A percentile compares a stretch with the other conserved stretches of the same genome.
phyloP scores from a whole-genome alignment of 345 rosid species.

The Populus alba region DNA sequence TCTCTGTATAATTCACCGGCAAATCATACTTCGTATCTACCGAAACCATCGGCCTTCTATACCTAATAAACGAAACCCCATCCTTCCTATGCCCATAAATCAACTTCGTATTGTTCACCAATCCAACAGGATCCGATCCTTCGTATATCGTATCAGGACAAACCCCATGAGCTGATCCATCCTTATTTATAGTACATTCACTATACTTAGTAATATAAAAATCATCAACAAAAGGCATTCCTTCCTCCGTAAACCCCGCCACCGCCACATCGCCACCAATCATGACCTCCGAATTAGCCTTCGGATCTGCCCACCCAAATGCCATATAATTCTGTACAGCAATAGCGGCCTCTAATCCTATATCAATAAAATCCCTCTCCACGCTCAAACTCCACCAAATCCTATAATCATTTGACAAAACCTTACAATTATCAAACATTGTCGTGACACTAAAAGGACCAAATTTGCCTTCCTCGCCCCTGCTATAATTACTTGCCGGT shows the following conservation, averaged over 20 bases:
- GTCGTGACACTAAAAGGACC: conserved; percentile 43
- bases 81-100: conserved; percentile 92
- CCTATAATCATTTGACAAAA: conserved; percentile 58
- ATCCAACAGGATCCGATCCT: conserved; percentile 42
- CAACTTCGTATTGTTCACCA: conserved; percentile 63
- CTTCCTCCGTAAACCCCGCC: conserved; percentile 69
- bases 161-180: conserved; percentile 66
- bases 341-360: conserved; percentile 78
- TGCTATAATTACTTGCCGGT: conserved; percentile 33
- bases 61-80: conserved; percentile 89
- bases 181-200: conserved; percentile 63
- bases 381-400: conserved; percentile 70
- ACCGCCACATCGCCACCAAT: conserved; percentile 75
- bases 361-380: conserved; percentile 54
- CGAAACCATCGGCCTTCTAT: conserved; percentile 54
- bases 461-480: conserved; percentile 16
- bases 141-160: conserved; percentile 79
- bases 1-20: conserved; percentile 52
- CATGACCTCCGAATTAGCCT: conserved; percentile 50
- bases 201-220: conserved; percentile 63
- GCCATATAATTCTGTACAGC: conserved; percentile 75
- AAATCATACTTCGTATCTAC: conserved; percentile 69
- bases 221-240: conserved; percentile 80
- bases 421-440: conserved; percentile 79
- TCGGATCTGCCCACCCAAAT: conserved; percentile 83